These are phyloP conservation scores for Neoscytalidium dimidiatum DNA, from an alignment of 2,329 filamentous ascomycete genomes.

Conservation along the genomic window DNA sequence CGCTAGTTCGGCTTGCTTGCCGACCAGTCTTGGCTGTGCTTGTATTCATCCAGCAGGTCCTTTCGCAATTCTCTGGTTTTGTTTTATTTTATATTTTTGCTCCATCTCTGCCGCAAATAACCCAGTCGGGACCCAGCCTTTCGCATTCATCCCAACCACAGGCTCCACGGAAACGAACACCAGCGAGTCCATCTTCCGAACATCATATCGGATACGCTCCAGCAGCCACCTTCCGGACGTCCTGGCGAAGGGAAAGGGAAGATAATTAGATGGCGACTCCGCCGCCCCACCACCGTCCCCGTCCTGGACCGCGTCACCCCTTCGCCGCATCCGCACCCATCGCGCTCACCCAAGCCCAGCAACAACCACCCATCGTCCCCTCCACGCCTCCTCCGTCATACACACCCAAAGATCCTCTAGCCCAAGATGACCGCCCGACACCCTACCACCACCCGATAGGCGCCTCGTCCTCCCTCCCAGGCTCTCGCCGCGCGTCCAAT, in stretches of 20 bases:
- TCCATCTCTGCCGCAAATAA: not conserved
- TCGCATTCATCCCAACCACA: not conserved
- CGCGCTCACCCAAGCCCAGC: slow-evolving; percentile 21
- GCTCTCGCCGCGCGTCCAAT: not conserved
- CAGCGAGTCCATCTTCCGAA: not conserved
- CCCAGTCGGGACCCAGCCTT: not conserved
- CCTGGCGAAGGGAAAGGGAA: no score
- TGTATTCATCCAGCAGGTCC: not conserved
- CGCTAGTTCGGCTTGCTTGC: not conserved
- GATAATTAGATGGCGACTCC: not conserved
- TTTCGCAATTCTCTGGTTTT: no score
- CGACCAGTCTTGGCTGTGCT: no score
- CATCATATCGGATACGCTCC: not conserved
- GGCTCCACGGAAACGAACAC: not conserved
- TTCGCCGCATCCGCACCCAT: slow-evolving; percentile 18
- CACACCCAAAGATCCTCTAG: slow-evolving; percentile 11
- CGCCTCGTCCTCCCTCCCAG: not conserved
- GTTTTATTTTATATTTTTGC: not conserved
- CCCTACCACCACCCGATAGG: not conserved
- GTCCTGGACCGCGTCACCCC: slow-evolving; percentile 8
- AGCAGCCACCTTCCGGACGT: no score
- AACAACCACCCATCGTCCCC: no score
- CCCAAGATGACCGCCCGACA: not conserved
- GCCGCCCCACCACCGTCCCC: slow-evolving; percentile 1
- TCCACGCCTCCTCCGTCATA: slow-evolving; percentile 15